Evolutionary conservation across 2,329 filamentous ascomycete genomes (phyloP).

Genomic region (Aureobasidium melanogenum): DNA sequence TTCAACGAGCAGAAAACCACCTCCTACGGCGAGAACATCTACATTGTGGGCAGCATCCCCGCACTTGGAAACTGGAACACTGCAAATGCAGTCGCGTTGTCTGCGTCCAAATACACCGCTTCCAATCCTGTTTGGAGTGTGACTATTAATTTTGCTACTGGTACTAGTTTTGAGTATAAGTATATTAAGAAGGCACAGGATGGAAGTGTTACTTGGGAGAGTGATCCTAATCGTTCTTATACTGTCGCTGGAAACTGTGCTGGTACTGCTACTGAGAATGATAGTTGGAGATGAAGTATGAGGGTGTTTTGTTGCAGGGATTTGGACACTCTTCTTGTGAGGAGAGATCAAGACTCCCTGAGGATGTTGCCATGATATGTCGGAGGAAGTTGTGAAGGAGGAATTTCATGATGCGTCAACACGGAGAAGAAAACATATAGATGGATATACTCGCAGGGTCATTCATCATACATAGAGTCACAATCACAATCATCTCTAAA

Average conservation of each 20-base stretch:
- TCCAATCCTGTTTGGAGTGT: conserved; percentile 54
- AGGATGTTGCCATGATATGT: too few species aligned
- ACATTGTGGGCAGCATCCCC: conserved; percentile 51
- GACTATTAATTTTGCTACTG: conserved; percentile 47
- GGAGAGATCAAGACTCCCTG: neutral
- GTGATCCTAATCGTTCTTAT: conserved; percentile 40
- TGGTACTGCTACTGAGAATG: neutral
- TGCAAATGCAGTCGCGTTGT: conserved; percentile 46
- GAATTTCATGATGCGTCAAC: too few species aligned
- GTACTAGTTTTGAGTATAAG: conserved; percentile 52
- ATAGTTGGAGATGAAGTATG: conserved; percentile 29
- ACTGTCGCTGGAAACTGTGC: conserved; percentile 26
- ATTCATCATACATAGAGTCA: too few species aligned
- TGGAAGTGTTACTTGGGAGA: conserved; percentile 55
- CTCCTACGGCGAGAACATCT: conserved; percentile 54
- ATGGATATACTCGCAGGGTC: too few species aligned
- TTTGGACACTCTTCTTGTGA: neutral
- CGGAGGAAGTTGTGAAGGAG: too few species aligned
- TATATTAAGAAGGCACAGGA: conserved; percentile 52
- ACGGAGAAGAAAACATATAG: too few species aligned
- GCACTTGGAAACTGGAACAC: conserved; percentile 55
- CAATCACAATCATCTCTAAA: too few species aligned
- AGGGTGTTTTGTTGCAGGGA: neutral
- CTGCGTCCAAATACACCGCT: conserved; percentile 49
- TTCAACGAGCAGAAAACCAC: conserved; percentile 55